Evolutionary conservation across 306 rosid species (phyloP).

Genomic region (Glycine latifolia): DNA sequence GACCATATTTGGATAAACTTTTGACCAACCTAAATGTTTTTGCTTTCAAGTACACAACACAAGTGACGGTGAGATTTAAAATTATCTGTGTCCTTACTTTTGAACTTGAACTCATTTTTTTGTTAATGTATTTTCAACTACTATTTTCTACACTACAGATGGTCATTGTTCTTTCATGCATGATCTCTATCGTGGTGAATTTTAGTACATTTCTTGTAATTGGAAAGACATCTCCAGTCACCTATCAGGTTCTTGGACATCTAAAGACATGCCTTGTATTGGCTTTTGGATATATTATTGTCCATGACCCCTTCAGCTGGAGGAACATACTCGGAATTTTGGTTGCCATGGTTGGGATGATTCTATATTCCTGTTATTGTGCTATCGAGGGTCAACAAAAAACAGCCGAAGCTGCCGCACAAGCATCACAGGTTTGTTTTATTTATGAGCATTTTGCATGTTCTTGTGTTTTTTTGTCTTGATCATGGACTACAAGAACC

Average conservation of each 20-base stretch:
- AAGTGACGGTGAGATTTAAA: slow-evolving; percentile 78
- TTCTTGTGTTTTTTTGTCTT: neutral
- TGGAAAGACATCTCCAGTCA: slow-evolving; percentile 94
- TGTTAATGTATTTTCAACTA: slow-evolving; percentile 8
- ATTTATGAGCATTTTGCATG: neutral
- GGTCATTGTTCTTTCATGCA: slow-evolving; percentile 80
- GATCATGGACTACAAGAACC: neutral
- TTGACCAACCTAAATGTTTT: slow-evolving; percentile 80
- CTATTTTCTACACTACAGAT: slow-evolving; percentile 56
- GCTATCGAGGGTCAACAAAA: slow-evolving; percentile 79
- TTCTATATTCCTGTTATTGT: slow-evolving; percentile 78
- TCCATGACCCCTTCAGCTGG: slow-evolving; percentile 87
- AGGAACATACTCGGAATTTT: slow-evolving; percentile 84
- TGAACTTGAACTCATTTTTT: neutral
- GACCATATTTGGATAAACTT: slow-evolving; percentile 86
- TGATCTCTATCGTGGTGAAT: slow-evolving; percentile 88
- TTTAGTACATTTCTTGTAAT: slow-evolving; percentile 96
- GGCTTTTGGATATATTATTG: slow-evolving; percentile 84
- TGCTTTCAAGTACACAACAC: slow-evolving; percentile 77
- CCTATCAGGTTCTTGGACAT: slow-evolving; percentile 97
- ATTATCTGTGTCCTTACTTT: neutral
- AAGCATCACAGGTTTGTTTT: slow-evolving; percentile 62
- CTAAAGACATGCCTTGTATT: slow-evolving; percentile 92
- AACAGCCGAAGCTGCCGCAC: slow-evolving; percentile 56
- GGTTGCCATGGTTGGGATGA: slow-evolving; percentile 86